These are phyloP conservation scores for Ministeria vibrans DNA, from an alignment of 78 protist genomes.

Conservation along the genomic window DNA sequence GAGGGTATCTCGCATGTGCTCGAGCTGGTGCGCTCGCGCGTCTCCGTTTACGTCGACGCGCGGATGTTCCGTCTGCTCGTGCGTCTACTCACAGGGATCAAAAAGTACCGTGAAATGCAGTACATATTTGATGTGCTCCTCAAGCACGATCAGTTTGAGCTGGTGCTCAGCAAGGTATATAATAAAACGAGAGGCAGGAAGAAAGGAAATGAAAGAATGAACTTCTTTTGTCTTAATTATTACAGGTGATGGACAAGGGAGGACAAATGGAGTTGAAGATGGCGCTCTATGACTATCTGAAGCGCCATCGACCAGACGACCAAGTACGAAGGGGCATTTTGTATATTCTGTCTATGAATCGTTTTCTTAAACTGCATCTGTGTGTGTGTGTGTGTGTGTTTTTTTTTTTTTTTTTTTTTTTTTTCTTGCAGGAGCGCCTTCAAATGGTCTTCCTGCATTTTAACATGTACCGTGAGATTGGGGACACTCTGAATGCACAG, in stretches of 20 bases:
- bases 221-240: too few species aligned
- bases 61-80: constrained; percentile 35
- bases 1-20: constrained; percentile 42
- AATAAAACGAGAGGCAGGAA: too few species aligned
- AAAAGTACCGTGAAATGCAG: constrained; percentile 39
- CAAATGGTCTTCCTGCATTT: constrained; percentile 51
- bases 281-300: constrained; percentile 37
- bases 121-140: constrained; percentile 39
- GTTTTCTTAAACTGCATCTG: too few species aligned
- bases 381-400: too few species aligned
- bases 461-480: constrained; percentile 55
- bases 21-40: constrained; percentile 31
- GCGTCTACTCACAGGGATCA: constrained; percentile 42
- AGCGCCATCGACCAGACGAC: constrained; percentile 48
- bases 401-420: too few species aligned
- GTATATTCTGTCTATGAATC: too few species aligned
- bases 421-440: constrained; percentile 25
- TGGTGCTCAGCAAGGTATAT: constrained; percentile 45
- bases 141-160: constrained; percentile 45
- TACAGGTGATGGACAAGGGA: constrained; percentile 48
- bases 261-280: constrained; percentile 29
- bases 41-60: constrained; percentile 28
- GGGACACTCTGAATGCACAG: constrained; percentile 19
- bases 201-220: too few species aligned
- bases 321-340: too few species aligned